phyloP scores from a whole-genome alignment of 176 grass and related monocot species.

The Rhipidocladum racemiflorum region DNA sequence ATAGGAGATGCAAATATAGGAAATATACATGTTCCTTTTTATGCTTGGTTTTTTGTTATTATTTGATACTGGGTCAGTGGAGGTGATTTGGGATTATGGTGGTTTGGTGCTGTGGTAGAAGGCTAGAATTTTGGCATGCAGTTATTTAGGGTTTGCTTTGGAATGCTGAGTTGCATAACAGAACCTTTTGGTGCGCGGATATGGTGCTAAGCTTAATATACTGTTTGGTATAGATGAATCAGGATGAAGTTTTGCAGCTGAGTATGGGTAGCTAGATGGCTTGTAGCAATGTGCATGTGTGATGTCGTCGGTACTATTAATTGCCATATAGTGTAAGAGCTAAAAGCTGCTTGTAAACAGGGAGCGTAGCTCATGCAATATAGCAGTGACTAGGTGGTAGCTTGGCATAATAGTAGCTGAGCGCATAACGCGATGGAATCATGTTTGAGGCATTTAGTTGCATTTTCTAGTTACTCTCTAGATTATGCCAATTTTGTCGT shows the following conservation, averaged over 20 bases:
- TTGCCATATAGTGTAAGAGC: neutral
- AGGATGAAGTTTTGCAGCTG: neutral
- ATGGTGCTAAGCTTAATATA: neutral
- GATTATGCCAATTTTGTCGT: constrained; percentile 3
- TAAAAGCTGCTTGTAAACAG: neutral
- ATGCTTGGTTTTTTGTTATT: neutral
- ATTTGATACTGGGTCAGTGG: neutral
- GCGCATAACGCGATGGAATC: neutral
- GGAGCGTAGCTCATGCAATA: neutral
- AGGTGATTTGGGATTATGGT: neutral
- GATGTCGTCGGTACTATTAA: no score
- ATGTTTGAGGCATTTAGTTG: neutral
- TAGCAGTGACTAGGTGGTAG: neutral
- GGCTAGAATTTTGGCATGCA: neutral
- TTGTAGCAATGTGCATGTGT: neutral
- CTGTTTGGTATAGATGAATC: neutral
- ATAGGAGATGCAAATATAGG: neutral
- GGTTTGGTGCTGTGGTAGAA: neutral
- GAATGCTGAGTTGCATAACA: constrained; percentile 7
- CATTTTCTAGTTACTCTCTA: neutral
- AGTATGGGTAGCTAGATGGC: constrained; percentile 2
- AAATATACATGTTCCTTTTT: neutral
- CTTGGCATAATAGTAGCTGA: neutral
- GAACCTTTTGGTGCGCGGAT: neutral
- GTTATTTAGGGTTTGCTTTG: constrained; percentile 11